These are phyloP conservation scores for Fusarium annulatum DNA, from an alignment of 2,329 filamentous ascomycete genomes.

Conservation along the genomic window DNA sequence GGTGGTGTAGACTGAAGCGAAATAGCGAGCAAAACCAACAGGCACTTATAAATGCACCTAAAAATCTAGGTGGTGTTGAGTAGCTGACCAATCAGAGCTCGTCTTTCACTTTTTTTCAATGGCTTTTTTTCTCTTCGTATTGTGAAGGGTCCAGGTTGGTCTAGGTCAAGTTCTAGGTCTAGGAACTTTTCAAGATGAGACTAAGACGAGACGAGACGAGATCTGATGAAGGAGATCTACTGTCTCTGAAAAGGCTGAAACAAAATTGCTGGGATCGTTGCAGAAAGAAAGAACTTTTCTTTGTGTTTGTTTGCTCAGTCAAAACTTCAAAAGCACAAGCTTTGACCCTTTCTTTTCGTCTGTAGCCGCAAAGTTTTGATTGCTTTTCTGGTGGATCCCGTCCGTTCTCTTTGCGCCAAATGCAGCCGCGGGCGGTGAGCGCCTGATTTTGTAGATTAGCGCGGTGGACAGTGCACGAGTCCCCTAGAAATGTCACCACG, in stretches of 20 bases:
- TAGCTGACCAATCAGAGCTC: slow-evolving; percentile 22
- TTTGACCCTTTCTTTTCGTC: slow-evolving; percentile 8
- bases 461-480: slow-evolving; percentile 8
- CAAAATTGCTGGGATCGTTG: slow-evolving; percentile 2
- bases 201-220: slow-evolving; percentile 1
- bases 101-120: slow-evolving; percentile 4
- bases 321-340: slow-evolving; percentile 5
- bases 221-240: background rate
- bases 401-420: slow-evolving; percentile 22
- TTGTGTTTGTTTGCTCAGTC: slow-evolving; percentile 26
- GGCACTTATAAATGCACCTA: slow-evolving; percentile 23
- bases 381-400: slow-evolving; percentile 37
- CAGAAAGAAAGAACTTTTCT: slow-evolving; percentile 17
- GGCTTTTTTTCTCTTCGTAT: slow-evolving; percentile 7
- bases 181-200: background rate
- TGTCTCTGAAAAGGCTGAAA: background rate
- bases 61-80: background rate
- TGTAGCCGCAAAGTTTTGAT: slow-evolving; percentile 27
- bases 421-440: slow-evolving; percentile 45
- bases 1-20: slow-evolving; percentile 5
- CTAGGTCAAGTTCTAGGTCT: background rate
- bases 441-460: slow-evolving; percentile 19
- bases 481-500: background rate
- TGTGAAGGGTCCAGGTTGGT: slow-evolving; percentile 13
- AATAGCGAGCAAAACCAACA: slow-evolving; percentile 6